Evolutionary conservation across 2,329 filamentous ascomycete genomes (phyloP).

Genomic region (Coniochaeta ligniaria): DNA sequence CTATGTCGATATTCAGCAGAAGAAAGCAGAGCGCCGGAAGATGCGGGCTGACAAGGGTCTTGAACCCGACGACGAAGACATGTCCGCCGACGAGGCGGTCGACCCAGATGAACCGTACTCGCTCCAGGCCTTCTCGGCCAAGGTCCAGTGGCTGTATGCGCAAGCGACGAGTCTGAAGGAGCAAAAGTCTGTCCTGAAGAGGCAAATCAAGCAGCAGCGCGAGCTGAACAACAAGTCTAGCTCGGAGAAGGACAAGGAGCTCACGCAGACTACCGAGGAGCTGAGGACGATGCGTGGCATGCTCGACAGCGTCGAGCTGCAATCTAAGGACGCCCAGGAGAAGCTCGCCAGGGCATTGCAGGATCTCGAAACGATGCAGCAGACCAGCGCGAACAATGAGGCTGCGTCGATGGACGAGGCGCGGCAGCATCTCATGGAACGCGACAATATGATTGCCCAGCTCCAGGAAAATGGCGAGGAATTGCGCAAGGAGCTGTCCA

Average conservation of each 20-base stretch:
- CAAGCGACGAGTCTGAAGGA: conserved; percentile 74
- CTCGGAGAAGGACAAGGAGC: conserved; percentile 56
- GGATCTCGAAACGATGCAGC: conserved; percentile 36
- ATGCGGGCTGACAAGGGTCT: conserved; percentile 49
- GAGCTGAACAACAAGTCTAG: conserved; percentile 88
- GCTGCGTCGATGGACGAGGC: conserved; percentile 16
- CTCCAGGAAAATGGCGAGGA: conserved; percentile 22
- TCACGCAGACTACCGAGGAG: conserved; percentile 51
- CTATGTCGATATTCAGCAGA: conserved; percentile 46
- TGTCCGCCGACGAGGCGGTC: conserved; percentile 52
- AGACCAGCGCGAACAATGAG: conserved; percentile 19
- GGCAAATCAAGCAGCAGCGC: conserved; percentile 92
- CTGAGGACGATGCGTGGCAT: conserved; percentile 32
- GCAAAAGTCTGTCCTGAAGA: conserved; percentile 81
- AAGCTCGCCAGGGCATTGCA: conserved; percentile 40
- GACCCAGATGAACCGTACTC: conserved; percentile 58
- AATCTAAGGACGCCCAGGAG: conserved; percentile 31
- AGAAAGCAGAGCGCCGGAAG: conserved; percentile 45
- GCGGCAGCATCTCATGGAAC: conserved; percentile 32
- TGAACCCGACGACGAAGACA: conserved; percentile 51
- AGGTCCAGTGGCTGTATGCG: conserved; percentile 71
- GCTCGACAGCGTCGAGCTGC: conserved; percentile 24
- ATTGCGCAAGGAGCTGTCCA: conserved; percentile 16
- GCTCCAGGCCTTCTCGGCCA: conserved; percentile 66
- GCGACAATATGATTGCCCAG: conserved; percentile 31